A percentile compares a stretch with the other conserved stretches of the same genome.
These are phyloP conservation scores for Kodamaea leandrae DNA, from an alignment of 805 yeast species.

Conservation along the genomic window DNA sequence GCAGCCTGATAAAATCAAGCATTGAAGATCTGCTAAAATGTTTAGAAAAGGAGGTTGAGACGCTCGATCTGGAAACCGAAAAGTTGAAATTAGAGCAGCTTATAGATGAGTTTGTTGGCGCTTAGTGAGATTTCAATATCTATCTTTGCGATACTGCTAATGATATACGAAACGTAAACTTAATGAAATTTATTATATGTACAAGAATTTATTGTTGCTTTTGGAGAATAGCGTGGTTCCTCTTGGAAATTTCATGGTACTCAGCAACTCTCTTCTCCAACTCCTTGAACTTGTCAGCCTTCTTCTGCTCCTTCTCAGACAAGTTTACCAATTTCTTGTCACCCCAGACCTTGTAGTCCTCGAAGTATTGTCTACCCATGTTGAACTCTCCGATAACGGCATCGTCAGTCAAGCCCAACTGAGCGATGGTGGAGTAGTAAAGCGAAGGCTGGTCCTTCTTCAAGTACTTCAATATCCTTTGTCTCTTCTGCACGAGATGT, in stretches of 20 bases:
- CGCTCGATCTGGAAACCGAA: conserved; percentile 16
- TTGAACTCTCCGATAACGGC: conserved; percentile 77
- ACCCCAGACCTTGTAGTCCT: conserved; percentile 75
- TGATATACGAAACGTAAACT: not conserved
- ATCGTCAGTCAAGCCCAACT: conserved; percentile 82
- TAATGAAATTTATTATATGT: conserved; percentile 8
- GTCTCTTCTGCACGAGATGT: conserved; percentile 87
- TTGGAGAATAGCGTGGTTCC: conserved; percentile 26
- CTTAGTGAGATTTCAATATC: not conserved
- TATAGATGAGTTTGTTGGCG: conserved; percentile 16
- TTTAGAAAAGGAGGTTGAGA: conserved; percentile 20
- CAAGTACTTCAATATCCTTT: conserved; percentile 74
- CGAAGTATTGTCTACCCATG: conserved; percentile 74
- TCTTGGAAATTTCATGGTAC: conserved; percentile 38
- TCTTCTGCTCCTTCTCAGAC: conserved; percentile 26
- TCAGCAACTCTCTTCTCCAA: conserved; percentile 41
- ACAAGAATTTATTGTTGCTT: conserved; percentile 8
- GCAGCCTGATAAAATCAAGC: conserved; percentile 20
- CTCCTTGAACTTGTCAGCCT: conserved; percentile 22
- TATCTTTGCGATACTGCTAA: not conserved
- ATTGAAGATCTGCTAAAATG: conserved; percentile 21
- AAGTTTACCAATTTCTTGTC: conserved; percentile 60
- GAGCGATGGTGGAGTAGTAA: conserved; percentile 82
- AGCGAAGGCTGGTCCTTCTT: conserved; percentile 76
- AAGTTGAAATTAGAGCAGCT: conserved; percentile 23